A percentile compares a stretch with the other conserved stretches of the same genome.
These are phyloP conservation scores for Eucalyptus polybractea DNA, from an alignment of 345 rosid species.

Conservation along the genomic window DNA sequence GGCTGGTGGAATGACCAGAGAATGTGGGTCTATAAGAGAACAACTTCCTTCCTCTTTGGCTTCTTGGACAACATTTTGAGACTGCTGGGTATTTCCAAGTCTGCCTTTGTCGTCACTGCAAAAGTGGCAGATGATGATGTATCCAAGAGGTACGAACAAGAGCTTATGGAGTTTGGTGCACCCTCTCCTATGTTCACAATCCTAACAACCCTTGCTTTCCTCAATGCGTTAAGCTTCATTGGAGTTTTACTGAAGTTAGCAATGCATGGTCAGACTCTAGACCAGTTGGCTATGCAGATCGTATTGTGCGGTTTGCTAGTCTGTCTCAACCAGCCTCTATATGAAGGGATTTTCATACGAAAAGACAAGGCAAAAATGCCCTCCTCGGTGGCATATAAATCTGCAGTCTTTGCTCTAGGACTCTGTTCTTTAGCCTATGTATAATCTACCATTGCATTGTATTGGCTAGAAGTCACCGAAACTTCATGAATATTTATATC, in stretches of 20 bases:
- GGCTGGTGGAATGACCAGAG: slow-evolving; percentile 37
- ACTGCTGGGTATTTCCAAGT: slow-evolving; percentile 5
- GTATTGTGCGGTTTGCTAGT: slow-evolving; percentile 16
- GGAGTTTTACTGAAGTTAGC: slow-evolving; percentile 2
- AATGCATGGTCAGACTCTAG: not conserved
- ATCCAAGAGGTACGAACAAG: slow-evolving; percentile 1
- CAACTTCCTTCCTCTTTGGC: slow-evolving; percentile 24
- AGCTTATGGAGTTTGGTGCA: slow-evolving; percentile 25
- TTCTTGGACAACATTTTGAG: slow-evolving; percentile 11
- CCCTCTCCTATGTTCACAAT: not conserved
- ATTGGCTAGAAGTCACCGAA: not conserved
- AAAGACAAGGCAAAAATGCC: slow-evolving; percentile 35
- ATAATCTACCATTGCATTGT: not conserved
- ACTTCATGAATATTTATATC: not conserved
- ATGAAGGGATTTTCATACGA: slow-evolving; percentile 14
- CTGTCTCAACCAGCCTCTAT: slow-evolving; percentile 19
- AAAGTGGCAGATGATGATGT: slow-evolving; percentile 23
- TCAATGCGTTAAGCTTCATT: slow-evolving; percentile 15
- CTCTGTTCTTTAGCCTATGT: slow-evolving; percentile 2
- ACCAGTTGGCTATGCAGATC: slow-evolving; percentile 11
- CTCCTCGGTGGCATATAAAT: not conserved
- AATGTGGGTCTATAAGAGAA: slow-evolving; percentile 25
- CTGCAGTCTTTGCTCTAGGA: slow-evolving; percentile 7
- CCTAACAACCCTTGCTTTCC: slow-evolving; percentile 23
- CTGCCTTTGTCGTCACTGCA: slow-evolving; percentile 18